phyloP scores from a whole-genome alignment of 2,329 filamentous ascomycete species.

The Thielaviopsis punctulata region DNA sequence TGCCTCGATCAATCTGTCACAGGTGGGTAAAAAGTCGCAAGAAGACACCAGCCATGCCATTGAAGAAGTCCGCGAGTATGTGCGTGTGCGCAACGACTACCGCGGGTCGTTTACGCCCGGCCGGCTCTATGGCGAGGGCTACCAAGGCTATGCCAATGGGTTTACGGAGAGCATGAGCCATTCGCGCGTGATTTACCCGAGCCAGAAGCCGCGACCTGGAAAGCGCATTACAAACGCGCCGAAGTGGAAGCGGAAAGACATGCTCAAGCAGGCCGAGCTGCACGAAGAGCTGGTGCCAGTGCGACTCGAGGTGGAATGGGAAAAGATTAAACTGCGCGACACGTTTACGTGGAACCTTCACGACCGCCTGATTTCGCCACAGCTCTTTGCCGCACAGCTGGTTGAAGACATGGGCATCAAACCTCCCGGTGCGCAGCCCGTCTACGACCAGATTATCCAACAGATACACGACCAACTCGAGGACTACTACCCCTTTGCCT shows the following conservation, averaged over 20 bases:
- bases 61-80: slow-evolving; percentile 54
- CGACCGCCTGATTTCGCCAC: slow-evolving; percentile 63
- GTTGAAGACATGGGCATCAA: slow-evolving; percentile 81
- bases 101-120: slow-evolving; percentile 37
- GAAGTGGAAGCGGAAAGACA: slow-evolving; percentile 61
- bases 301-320: slow-evolving; percentile 82
- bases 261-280: slow-evolving; percentile 73
- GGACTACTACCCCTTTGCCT: slow-evolving; percentile 87
- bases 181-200: slow-evolving; percentile 62
- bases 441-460: slow-evolving; percentile 40
- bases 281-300: slow-evolving; percentile 84
- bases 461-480: slow-evolving; percentile 79
- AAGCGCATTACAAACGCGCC: slow-evolving; percentile 57
- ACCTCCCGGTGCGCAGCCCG: slow-evolving; percentile 45
- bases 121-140: slow-evolving; percentile 54
- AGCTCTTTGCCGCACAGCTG: slow-evolving; percentile 74
- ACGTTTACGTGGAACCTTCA: slow-evolving; percentile 98
- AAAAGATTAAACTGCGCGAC: slow-evolving; percentile 87
- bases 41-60: slow-evolving; percentile 45
- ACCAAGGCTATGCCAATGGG: slow-evolving; percentile 77
- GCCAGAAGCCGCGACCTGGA: slow-evolving; percentile 57
- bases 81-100: slow-evolving; percentile 37
- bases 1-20: slow-evolving; percentile 33
- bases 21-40: slow-evolving; percentile 35
- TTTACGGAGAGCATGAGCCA: slow-evolving; percentile 55